Evolutionary conservation across 2,329 filamentous ascomycete species (phyloP), one percentile per base, ranked within the genome.

Genomic region (Coniochaeta pulveracea): DNA sequence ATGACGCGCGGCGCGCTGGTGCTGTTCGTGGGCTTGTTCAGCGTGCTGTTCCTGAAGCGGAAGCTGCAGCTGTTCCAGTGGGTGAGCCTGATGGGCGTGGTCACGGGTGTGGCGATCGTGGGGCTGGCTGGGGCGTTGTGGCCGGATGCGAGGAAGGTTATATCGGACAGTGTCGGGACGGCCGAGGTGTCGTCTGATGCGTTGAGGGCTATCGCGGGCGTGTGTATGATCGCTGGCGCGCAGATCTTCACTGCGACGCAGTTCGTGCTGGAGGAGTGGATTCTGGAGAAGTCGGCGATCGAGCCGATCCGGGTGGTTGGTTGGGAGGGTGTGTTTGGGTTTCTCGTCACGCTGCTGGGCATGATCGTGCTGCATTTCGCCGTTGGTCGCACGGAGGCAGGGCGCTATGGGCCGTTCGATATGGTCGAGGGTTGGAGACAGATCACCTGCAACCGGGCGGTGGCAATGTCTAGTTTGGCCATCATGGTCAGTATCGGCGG

Each of bases 401-500:
- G 88, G 4, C 66, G 63, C 38, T 72, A 81, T 48, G 89, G 91
- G 26, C 88, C 88, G 52, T 98, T 96, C 55, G 91, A 98, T 56
- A 79, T 88, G 42, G 73, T 67, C 4, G 88, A 95, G 54, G 89
- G 86, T 10, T 81, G 85, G 66, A 73, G 74, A 40, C 76, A 96
- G 57, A 76, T 98, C 58, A 76, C 75, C 8, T 64, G 76, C 22
- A 77, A 88, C 56, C 71, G 63, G 34, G 61, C 72, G 11, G 77
- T 98, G 39, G 72, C 79, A 19, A 46, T 88, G 3, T 84, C 84
- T 15, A 93, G 85, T 43, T 35, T 96, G 6, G 57, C 93, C 37
- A 96, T 96, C 54, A 98, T 98, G 91, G 71, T 98, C 44, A 93
- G 85, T 49, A 98, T 98, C 47, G 89, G 85, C 42, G 88, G 89